Conservation (phyloP, 1,284 basidiomycete species). For the Pyrrhoderma lamaoense region DNA sequence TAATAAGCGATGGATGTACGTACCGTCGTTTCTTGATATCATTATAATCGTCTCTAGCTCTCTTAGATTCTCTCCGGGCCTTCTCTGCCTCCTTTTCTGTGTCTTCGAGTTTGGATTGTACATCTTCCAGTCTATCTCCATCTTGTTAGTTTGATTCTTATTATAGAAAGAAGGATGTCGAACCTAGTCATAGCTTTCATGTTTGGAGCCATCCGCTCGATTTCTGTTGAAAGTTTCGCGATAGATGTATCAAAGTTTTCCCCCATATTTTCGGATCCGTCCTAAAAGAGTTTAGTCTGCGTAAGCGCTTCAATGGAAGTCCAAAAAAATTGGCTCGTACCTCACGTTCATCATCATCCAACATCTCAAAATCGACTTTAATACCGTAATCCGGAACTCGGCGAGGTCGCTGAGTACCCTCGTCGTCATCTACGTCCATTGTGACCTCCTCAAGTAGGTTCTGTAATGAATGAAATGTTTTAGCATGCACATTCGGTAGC, state of each 20-base stretch:
- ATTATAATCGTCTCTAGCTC: conserved; percentile 85
- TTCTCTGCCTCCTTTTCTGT: conserved; percentile 74
- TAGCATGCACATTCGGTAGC: conserved; percentile 8
- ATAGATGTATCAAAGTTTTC: conserved; percentile 78
- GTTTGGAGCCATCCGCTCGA: conserved; percentile 94
- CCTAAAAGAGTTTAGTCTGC: conserved; percentile 32
- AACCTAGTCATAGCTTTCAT: conserved; percentile 90
- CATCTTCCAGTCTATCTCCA: conserved; percentile 73
- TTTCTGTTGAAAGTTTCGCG: conserved; percentile 67
- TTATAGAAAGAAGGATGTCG: conserved; percentile 20
- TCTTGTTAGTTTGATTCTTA: conserved; percentile 4
- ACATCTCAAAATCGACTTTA: conserved; percentile 76
- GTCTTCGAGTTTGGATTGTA: conserved; percentile 70
- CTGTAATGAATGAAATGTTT: conserved; percentile 31
- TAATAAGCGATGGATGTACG: conserved; percentile 19
- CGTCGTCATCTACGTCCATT: conserved; percentile 89
- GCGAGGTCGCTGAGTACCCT: conserved; percentile 67
- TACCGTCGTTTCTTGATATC: conserved; percentile 80
- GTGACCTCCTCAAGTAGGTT: conserved; percentile 77
- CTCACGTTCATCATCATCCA: conserved; percentile 81
- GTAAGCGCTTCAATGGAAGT: not conserved
- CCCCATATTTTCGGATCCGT: conserved; percentile 59
- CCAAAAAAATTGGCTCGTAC: conserved; percentile 28
- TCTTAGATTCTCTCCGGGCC: conserved; percentile 77
- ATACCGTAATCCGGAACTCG: conserved; percentile 81